Conservation (phyloP, 441 rosid genomes). For the Capsella rubella region DNA sequence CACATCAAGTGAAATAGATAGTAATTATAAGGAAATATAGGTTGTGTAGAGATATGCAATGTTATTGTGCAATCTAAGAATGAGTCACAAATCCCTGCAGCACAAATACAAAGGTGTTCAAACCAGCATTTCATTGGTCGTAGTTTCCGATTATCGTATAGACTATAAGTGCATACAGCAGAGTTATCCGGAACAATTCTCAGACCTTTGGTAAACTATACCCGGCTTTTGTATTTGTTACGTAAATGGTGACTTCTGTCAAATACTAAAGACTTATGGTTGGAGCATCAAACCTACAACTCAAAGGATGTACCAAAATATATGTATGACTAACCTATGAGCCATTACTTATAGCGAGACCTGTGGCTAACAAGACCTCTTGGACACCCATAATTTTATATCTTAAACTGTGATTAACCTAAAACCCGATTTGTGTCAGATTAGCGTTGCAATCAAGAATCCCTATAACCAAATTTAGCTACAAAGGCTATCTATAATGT, state of each 20-base stretch:
- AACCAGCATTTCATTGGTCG: not conserved
- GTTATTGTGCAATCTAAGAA: not conserved
- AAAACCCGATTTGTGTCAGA: not conserved
- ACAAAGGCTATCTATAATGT: not conserved
- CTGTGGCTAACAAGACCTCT: not conserved
- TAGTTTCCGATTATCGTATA: not conserved
- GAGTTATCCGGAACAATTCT: not conserved
- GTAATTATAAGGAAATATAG: not conserved
- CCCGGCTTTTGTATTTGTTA: not conserved
- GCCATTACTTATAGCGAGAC: not conserved
- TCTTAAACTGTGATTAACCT: not conserved
- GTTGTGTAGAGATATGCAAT: not conserved
- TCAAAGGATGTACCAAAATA: too few species aligned
- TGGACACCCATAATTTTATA: not conserved
- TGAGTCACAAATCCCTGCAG: not conserved
- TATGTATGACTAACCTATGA: conserved; percentile 6
- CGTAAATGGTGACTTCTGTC: too few species aligned
- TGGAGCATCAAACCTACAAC: too few species aligned
- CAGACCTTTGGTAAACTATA: not conserved
- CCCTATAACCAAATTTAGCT: conserved; percentile 7
- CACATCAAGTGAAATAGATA: conserved; percentile 15
- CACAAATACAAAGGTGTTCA: not conserved
- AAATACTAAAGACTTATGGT: too few species aligned
- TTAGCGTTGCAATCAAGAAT: not conserved
- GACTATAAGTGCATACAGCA: not conserved